phyloP scores from a whole-genome alignment of 495 filamentous ascomycete species.

The Terfezia boudieri region DNA sequence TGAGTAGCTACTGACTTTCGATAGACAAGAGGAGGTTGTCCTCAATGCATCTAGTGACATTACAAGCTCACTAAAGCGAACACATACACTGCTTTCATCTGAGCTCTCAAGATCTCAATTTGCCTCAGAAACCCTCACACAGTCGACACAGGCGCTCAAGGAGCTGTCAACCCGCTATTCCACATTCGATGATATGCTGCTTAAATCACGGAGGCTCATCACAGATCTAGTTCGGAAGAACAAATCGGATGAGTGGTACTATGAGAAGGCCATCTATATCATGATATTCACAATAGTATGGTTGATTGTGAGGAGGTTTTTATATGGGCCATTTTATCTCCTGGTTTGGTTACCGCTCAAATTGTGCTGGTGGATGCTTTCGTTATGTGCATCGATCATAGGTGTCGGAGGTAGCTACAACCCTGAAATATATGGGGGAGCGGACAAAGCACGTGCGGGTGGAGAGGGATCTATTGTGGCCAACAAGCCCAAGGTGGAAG shows the following conservation, averaged over 20 bases:
- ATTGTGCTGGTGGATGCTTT: conserved; percentile 29
- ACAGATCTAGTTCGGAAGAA: conserved; percentile 59
- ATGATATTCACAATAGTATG: conserved; percentile 54
- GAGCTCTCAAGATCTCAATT: conserved; percentile 72
- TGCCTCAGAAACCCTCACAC: conserved; percentile 64
- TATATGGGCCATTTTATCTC: conserved; percentile 86
- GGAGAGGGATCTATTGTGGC: not conserved
- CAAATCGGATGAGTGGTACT: conserved; percentile 94
- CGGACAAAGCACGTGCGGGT: not conserved
- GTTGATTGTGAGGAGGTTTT: conserved; percentile 58
- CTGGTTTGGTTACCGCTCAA: conserved; percentile 59
- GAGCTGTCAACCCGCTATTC: conserved; percentile 61
- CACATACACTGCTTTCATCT: conserved; percentile 59
- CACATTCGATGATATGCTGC: conserved; percentile 51
- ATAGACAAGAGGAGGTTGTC: conserved; percentile 44
- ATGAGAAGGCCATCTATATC: conserved; percentile 67
- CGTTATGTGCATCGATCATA: conserved; percentile 22
- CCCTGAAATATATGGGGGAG: not conserved
- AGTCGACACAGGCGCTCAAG: conserved; percentile 55
- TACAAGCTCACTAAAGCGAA: conserved; percentile 59
- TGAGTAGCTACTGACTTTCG: conserved; percentile 21
- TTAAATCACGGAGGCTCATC: conserved; percentile 49
- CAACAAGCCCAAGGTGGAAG: not conserved
- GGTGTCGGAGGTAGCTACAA: conserved; percentile 17
- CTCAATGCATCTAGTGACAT: conserved; percentile 59